Percentiles rank a stretch among this genome's conserved stretches.
phyloP scores from a whole-genome alignment of 805 yeast genomes.

The Wickerhamiella occidentalis region DNA sequence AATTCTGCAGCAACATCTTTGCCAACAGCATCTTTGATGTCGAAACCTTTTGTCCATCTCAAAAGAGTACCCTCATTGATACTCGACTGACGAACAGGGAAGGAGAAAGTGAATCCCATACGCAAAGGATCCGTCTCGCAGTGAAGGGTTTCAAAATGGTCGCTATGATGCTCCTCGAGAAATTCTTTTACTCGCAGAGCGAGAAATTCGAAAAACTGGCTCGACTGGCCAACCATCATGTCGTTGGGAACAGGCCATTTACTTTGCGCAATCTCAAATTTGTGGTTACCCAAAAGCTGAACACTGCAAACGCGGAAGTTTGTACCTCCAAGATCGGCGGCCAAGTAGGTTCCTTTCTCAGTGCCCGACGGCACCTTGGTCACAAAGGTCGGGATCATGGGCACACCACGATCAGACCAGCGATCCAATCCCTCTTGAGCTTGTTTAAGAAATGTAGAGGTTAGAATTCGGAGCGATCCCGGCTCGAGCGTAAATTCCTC shows the following conservation, averaged over 20 bases:
- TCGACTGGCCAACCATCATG: slow-evolving; percentile 51
- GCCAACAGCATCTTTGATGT: slow-evolving; percentile 73
- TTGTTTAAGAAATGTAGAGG: slow-evolving; percentile 20
- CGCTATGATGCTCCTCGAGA: slow-evolving; percentile 52
- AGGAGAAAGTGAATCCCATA: slow-evolving; percentile 87
- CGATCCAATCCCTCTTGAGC: slow-evolving; percentile 25
- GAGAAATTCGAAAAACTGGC: slow-evolving; percentile 58
- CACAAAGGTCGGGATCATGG: slow-evolving; percentile 87
- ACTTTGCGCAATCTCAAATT: slow-evolving; percentile 63
- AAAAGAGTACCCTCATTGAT: slow-evolving; percentile 67
- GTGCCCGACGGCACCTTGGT: slow-evolving; percentile 75
- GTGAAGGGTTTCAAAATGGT: slow-evolving; percentile 27
- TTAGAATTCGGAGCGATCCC: slow-evolving; percentile 12
- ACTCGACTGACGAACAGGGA: slow-evolving; percentile 82
- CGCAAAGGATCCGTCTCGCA: slow-evolving; percentile 35
- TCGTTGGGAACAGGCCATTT: slow-evolving; percentile 72
- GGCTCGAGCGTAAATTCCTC: slow-evolving; percentile 15
- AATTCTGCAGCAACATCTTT: slow-evolving; percentile 65
- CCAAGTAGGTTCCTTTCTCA: slow-evolving; percentile 71
- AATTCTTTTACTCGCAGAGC: slow-evolving; percentile 61
- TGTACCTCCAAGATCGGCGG: slow-evolving; percentile 94
- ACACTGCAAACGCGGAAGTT: slow-evolving; percentile 92
- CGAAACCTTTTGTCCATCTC: slow-evolving; percentile 95
- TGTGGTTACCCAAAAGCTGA: slow-evolving; percentile 44
- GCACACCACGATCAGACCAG: slow-evolving; percentile 25